These are phyloP conservation scores for Suillus discolor DNA, from an alignment of 768 basidiomycete species.

Conservation along the genomic window DNA sequence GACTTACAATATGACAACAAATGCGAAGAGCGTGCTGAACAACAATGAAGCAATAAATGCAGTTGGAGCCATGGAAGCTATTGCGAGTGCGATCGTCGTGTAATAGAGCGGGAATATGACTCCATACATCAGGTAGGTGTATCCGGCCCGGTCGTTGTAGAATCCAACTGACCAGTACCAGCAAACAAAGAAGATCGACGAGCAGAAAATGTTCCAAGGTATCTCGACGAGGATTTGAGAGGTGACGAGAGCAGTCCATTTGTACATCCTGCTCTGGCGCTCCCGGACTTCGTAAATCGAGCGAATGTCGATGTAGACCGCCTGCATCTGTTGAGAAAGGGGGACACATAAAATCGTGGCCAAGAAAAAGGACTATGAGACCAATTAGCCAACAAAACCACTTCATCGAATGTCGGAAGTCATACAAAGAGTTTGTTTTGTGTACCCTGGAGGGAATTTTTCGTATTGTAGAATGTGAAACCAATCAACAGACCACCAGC, in stretches of 20 bases:
- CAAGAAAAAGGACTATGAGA: conserved; percentile 54
- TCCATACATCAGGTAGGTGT: conserved; percentile 57
- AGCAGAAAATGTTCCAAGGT: conserved; percentile 64
- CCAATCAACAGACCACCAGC: conserved; percentile 57
- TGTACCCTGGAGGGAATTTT: conserved; percentile 55
- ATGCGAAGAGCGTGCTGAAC: conserved; percentile 61
- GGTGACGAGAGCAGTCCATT: conserved; percentile 60
- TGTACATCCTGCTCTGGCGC: conserved; percentile 64
- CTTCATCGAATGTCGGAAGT: conserved; percentile 15
- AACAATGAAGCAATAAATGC: conserved; percentile 63
- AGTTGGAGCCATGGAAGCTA: conserved; percentile 62
- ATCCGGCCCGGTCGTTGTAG: conserved; percentile 52
- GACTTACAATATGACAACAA: conserved; percentile 61
- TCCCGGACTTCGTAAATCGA: conserved; percentile 67
- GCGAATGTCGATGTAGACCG: conserved; percentile 60
- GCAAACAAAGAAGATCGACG: conserved; percentile 59
- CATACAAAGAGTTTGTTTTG: conserved; percentile 69
- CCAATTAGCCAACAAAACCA: neutral
- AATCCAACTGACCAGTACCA: conserved; percentile 78
- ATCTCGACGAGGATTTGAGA: conserved; percentile 58
- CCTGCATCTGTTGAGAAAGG: conserved; percentile 64
- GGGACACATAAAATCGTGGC: conserved; percentile 52
- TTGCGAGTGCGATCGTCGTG: conserved; percentile 60
- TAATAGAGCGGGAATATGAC: conserved; percentile 63
- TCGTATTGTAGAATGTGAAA: conserved; percentile 64